phyloP scores from a whole-genome alignment of 1,284 basidiomycete genomes.

The Pseudozyma sp. region DNA sequence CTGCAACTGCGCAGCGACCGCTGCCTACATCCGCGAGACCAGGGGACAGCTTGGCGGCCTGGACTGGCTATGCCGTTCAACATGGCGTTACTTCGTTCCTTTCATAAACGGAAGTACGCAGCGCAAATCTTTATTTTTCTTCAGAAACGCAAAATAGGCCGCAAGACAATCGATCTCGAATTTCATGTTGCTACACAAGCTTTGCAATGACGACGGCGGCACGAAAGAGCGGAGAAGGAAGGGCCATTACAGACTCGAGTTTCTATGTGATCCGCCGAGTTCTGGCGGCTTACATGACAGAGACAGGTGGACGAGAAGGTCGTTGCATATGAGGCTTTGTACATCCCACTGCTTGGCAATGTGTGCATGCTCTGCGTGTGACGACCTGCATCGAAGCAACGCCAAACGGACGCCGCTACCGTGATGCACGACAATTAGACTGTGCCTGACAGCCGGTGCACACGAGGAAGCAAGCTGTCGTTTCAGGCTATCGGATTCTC shows the following conservation, averaged over 20 bases:
- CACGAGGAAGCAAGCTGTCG: too few species aligned
- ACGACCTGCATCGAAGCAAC: constrained; percentile 17
- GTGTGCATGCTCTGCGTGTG: constrained; percentile 5
- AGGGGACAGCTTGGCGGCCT: neutral
- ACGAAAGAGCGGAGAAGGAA: neutral
- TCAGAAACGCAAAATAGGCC: constrained; percentile 1
- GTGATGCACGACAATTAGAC: neutral
- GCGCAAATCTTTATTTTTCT: constrained; percentile 14
- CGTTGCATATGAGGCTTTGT: too few species aligned
- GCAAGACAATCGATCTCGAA: constrained; percentile 21
- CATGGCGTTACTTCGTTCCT: constrained; percentile 15
- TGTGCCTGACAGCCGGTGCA: neutral
- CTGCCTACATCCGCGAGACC: neutral
- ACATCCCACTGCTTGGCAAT: too few species aligned
- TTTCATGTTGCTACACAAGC: constrained; percentile 20
- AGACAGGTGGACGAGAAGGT: neutral
- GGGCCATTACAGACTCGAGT: neutral
- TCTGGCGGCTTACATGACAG: neutral
- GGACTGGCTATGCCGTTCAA: neutral
- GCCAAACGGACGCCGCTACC: too few species aligned
- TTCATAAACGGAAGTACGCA: constrained; percentile 34
- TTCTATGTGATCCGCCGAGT: constrained; percentile 31
- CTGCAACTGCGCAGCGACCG: neutral
- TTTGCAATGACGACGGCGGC: constrained; percentile 5
- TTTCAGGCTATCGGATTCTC: too few species aligned